These are phyloP conservation scores for Blastobotrys attinorum DNA, from an alignment of 805 yeast genomes.

Conservation along the genomic window DNA sequence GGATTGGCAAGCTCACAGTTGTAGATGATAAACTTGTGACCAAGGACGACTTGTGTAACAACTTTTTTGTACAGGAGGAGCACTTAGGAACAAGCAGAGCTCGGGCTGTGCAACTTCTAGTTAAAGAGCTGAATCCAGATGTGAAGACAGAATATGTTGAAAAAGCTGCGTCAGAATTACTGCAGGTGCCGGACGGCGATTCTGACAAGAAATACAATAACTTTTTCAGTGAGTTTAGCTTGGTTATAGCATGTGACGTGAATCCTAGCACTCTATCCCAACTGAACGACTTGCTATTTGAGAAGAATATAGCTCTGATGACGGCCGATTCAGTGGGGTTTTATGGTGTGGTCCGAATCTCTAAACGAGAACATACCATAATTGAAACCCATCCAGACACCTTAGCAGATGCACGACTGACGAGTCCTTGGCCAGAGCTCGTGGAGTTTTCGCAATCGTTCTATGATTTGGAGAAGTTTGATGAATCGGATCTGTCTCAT, in stretches of 20 bases:
- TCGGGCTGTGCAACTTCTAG: constrained; percentile 30
- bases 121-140: constrained; percentile 57
- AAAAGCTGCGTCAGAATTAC: not conserved
- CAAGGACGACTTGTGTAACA: constrained; percentile 41
- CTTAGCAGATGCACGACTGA: constrained; percentile 58
- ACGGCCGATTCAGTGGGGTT: constrained; percentile 50
- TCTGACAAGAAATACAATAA: no score
- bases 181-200: constrained; percentile 1
- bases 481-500: constrained; percentile 41
- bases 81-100: constrained; percentile 40
- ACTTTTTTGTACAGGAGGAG: constrained; percentile 49
- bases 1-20: constrained; percentile 55
- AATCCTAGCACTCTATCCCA: constrained; percentile 19
- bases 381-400: constrained; percentile 66
- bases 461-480: constrained; percentile 39
- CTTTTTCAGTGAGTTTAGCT: constrained; percentile 38
- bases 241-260: constrained; percentile 41
- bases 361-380: constrained; percentile 52
- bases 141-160: constrained; percentile 33
- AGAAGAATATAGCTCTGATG: constrained; percentile 45
- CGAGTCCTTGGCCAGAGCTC: constrained; percentile 66
- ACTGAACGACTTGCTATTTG: constrained; percentile 36
- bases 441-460: constrained; percentile 41
- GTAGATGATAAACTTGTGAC: constrained; percentile 40
- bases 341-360: constrained; percentile 51